Evolutionary conservation across 306 rosid genomes (phyloP).

Genomic region (Trifolium subterraneum): DNA sequence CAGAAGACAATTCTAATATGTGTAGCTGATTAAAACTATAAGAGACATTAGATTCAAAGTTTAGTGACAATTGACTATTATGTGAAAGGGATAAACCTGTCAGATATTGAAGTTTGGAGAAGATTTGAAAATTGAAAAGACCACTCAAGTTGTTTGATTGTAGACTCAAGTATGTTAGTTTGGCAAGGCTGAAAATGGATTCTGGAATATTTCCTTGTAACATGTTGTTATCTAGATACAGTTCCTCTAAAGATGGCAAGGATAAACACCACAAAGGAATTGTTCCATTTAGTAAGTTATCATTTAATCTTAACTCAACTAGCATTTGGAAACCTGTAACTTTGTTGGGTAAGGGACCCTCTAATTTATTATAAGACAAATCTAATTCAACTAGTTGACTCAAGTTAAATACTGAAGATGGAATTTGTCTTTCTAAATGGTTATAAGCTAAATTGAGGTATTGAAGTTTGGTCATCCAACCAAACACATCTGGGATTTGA

Average conservation of each 20-base stretch:
- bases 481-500: neutral
- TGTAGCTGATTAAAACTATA: too few species aligned
- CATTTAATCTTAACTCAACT: fast-evolving
- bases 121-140: too few species aligned
- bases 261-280: slow-evolving; percentile 9
- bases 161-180: neutral
- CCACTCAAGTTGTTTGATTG: too few species aligned
- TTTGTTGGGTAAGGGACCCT: slow-evolving; percentile 2
- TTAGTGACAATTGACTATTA: too few species aligned
- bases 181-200: neutral
- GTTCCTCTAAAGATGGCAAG: neutral
- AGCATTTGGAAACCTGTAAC: neutral
- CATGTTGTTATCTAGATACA: neutral
- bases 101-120: too few species aligned
- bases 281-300: slow-evolving; percentile 18
- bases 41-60: too few species aligned
- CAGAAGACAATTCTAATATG: too few species aligned
- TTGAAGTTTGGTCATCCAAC: neutral
- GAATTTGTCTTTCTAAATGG: neutral
- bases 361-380: neutral
- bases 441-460: too few species aligned
- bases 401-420: neutral
- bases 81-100: too few species aligned
- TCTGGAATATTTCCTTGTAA: neutral
- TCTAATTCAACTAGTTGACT: neutral